These are phyloP conservation scores for Hanseniaspora valbyensis DNA, from an alignment of 805 yeast species.

Conservation along the genomic window DNA sequence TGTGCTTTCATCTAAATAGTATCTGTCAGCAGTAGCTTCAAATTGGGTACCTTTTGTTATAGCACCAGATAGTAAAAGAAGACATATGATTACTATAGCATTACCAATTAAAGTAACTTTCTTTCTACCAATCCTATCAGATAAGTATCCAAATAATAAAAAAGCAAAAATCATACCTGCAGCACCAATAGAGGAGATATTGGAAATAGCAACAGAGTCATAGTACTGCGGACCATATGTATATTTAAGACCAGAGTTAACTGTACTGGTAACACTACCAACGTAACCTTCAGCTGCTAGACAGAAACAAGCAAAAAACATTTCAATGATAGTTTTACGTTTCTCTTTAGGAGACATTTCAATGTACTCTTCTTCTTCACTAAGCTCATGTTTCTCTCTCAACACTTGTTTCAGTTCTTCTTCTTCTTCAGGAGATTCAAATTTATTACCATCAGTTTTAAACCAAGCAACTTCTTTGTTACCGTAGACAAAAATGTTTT, in stretches of 20 bases:
- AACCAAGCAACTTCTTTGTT: neutral
- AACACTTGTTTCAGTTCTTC: neutral
- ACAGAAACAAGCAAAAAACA: conserved; percentile 26
- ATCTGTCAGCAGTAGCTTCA: conserved; percentile 63
- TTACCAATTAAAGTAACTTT: conserved; percentile 74
- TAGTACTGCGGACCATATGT: conserved; percentile 57
- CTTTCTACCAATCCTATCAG: conserved; percentile 74
- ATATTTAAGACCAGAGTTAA: conserved; percentile 53
- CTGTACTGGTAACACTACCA: conserved; percentile 72
- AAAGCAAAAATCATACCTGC: conserved; percentile 88
- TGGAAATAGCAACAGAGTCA: conserved; percentile 57
- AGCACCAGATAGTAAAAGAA: conserved; percentile 51
- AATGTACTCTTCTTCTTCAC: neutral
- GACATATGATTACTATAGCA: conserved; percentile 57
- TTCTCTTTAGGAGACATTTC: neutral
- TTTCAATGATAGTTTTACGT: neutral
- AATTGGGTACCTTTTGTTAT: neutral
- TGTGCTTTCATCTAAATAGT: conserved; percentile 78
- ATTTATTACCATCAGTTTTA: neutral
- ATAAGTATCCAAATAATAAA: conserved; percentile 62
- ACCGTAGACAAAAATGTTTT: neutral
- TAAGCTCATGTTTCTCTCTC: neutral
- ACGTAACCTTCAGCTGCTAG: conserved; percentile 87
- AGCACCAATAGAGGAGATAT: conserved; percentile 78
- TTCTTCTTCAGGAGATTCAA: neutral